Evolutionary conservation across 208 protist species (phyloP).

Genomic region (Acanthamoeba lenticulata): DNA sequence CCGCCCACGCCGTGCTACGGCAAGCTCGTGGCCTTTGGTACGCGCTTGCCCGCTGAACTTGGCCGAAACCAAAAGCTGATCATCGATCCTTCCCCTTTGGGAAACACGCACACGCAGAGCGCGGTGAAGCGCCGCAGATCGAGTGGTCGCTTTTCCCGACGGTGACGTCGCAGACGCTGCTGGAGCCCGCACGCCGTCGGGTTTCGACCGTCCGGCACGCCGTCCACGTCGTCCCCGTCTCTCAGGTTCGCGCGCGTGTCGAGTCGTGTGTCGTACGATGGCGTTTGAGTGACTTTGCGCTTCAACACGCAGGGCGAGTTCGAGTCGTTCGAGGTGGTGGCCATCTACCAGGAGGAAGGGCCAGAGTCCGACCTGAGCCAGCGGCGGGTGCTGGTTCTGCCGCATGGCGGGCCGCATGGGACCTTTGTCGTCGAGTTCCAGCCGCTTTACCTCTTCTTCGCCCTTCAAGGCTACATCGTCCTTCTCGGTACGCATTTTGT

Average conservation of each 20-base stretch:
- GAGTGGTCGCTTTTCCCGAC: background rate
- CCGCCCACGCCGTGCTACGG: background rate
- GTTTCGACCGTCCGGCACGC: background rate
- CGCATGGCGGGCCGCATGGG: background rate
- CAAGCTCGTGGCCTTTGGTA: background rate
- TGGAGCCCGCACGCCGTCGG: background rate
- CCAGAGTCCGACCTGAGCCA: background rate
- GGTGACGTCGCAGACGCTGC: background rate
- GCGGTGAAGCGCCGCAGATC: background rate
- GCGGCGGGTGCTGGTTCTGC: slow-evolving; percentile 8
- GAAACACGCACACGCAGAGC: too few relatives aligned
- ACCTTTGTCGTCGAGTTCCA: background rate
- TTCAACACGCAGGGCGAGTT: background rate
- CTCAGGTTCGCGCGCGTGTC: background rate
- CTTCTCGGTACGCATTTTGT: slow-evolving; percentile 8
- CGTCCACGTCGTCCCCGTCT: background rate
- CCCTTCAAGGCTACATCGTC: slow-evolving; percentile 6
- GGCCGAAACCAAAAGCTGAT: too few relatives aligned
- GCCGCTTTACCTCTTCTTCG: slow-evolving; percentile 43
- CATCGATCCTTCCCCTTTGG: too few relatives aligned
- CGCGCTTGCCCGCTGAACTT: background rate
- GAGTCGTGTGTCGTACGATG: background rate
- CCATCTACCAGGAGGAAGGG: background rate
- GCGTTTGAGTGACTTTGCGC: too few relatives aligned
- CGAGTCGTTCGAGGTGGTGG: background rate